Base-by-base conservation (phyloP, 805 yeast species). In the Candida hungchunana region DNA sequence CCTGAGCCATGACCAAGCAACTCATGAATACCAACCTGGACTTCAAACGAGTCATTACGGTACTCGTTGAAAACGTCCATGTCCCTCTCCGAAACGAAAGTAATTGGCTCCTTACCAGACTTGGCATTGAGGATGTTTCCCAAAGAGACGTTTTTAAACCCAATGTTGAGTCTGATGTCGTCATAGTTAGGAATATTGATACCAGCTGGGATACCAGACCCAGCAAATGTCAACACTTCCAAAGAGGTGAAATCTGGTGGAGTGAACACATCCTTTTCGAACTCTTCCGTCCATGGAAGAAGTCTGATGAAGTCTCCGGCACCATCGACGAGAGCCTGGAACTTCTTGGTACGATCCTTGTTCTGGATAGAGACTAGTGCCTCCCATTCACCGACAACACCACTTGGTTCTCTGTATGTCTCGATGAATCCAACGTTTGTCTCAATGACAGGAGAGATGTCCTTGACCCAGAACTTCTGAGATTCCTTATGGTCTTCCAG, bases 371-470 rank as follows among this genome's bases (percentile, higher is more conserved):
- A 90, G 22, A 87, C 93, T 31, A 87, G 64, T 19, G 95, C 86
- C 63, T 87, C 96, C 90, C 93, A 87, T 60, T 87, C 96, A 41
- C 96, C 96, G 53, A 88, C 74, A 31, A 86, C 85, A 31, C 95
- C 95, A 21, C 89, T 75, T 12, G 95, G 95, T 56, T 86, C 96
- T 60, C 96, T 73, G 63, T 87, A 87, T 19, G 96, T 87, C 64
- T 87, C 96, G 49, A 87, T 87, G 58, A 87, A 87, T 0, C 96
- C 96, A 50, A 87, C 75, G 56, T 87, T 86, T 29, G 90, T 78
- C 62, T 79, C 87, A 25, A 80, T 79, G 11, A 65, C 65, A 10
- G 96, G 96, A 1, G 85, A 81, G 34, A 82, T 60, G 58, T 87
- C 96, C 56, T 83, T 83, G 40, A 87, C 94, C 96, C 96, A 87